phyloP scores from a whole-genome alignment of 2,329 filamentous ascomycete species.

The Cryphonectria carpinicola region DNA sequence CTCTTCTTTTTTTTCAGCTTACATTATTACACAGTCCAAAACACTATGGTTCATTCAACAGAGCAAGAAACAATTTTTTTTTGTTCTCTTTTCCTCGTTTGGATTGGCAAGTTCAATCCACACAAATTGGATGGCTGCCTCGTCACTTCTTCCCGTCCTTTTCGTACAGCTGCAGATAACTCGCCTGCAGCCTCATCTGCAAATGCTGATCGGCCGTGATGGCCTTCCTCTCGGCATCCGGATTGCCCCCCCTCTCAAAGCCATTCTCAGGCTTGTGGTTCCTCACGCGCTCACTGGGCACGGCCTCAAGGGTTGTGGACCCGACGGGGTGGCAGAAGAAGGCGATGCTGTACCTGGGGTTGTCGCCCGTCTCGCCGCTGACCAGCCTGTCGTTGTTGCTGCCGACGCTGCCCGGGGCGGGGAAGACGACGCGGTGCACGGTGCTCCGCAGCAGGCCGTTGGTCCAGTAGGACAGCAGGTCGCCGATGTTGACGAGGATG shows the following conservation, averaged over 20 bases:
- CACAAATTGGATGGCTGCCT: background rate
- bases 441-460: conserved; percentile 85
- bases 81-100: too few relatives aligned
- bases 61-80: background rate
- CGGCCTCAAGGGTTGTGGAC: conserved; percentile 54
- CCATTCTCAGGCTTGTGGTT: conserved; percentile 35
- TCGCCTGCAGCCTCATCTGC: conserved; percentile 62
- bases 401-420: conserved; percentile 46
- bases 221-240: conserved; percentile 56
- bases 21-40: background rate
- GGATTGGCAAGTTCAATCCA: background rate
- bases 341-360: conserved; percentile 66
- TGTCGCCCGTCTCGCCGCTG: conserved; percentile 51
- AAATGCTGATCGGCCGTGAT: conserved; percentile 68
- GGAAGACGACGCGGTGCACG: conserved; percentile 84
- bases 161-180: conserved; percentile 60
- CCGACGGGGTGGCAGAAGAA: conserved; percentile 70
- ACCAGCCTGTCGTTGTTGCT: conserved; percentile 34
- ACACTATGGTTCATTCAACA: background rate
- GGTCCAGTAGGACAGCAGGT: conserved; percentile 83
- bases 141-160: conserved; percentile 19
- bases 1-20: background rate
- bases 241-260: conserved; percentile 41
- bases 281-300: conserved; percentile 63
- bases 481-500: conserved; percentile 78